Evolutionary conservation across 768 basidiomycete species (phyloP).

Genomic region (Nidularia pulvinata): DNA sequence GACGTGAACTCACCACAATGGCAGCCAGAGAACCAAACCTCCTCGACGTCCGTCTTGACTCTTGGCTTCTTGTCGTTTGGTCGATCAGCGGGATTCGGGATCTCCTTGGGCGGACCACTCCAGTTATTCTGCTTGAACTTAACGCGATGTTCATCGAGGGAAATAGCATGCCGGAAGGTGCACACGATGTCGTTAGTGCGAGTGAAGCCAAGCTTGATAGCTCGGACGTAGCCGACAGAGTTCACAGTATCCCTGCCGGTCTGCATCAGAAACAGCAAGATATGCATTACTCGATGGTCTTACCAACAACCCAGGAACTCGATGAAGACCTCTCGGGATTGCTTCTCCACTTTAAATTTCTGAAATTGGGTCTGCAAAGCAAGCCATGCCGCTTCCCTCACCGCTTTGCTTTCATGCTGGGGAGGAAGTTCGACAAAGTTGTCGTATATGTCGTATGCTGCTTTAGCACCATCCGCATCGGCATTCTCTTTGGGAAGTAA

Average conservation of each 20-base stretch:
- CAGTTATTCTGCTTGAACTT: conserved; percentile 41
- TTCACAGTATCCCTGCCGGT: background rate
- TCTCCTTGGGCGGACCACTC: background rate
- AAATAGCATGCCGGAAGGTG: conserved; percentile 41
- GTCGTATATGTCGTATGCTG: background rate
- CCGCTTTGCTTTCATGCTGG: background rate
- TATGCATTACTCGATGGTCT: background rate
- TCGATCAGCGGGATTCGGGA: background rate
- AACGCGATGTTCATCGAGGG: conserved; percentile 42
- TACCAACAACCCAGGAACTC: background rate
- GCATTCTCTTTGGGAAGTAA: background rate
- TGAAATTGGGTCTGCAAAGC: too few species aligned
- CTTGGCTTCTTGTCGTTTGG: conserved; percentile 12
- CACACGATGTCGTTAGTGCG: conserved; percentile 39
- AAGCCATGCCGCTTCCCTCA: too few species aligned
- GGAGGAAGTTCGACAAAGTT: too few species aligned
- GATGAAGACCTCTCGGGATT: background rate
- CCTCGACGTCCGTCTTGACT: conserved; percentile 23
- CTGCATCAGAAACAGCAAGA: too few species aligned
- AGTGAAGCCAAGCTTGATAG: conserved; percentile 41
- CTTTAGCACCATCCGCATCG: background rate
- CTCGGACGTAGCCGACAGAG: background rate
- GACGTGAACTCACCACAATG: conserved; percentile 16
- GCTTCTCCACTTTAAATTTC: background rate
- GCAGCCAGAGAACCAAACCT: conserved; percentile 40